Evolutionary conservation across 257 asterid genomes (phyloP), one percentile per base, ranked within the genome.

Genomic region (Misopates orontium): DNA sequence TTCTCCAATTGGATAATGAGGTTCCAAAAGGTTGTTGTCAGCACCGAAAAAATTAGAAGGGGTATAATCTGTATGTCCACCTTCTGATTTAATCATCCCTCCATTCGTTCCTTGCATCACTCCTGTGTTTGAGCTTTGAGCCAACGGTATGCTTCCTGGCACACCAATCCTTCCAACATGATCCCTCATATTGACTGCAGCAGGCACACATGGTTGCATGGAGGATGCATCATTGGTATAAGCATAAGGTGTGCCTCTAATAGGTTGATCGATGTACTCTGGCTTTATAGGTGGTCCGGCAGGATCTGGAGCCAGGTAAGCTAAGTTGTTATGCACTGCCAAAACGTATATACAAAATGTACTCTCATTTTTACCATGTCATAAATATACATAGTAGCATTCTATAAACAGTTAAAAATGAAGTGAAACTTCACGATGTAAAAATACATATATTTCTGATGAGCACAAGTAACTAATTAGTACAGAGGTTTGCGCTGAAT

Each of bases 41-140:
- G 73, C 48, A 62, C 87, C 86, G 66, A 85, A 86, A 73, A 80
- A n/a, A n/a, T n/a, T 57, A 59, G 72, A 85, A 0, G 78, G 65
- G 45, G 86, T 69, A 74, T 79, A 83, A 12, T 79, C 83, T 15
- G 75, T 75, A 72, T 79, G 83, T 51, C 71, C 80, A 51, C 60
- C 77, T 79, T 86, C 95, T 4, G 85, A 28, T 73, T 86, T 93
- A 42, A 83, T 77, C 76, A 78, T 60, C 64, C 77, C 78, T 24
- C 85, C 86, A 21, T 85, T 83, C 82, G 80, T 66, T 49, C 91
- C 86, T 67, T 78, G 90, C 65, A 79, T 59, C 70, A 75, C 78
- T 73, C 84, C 84, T 10, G 79, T n/a, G 68, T 75, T 85, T 16
- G 92, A 70, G 60, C 78, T 80, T 66, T 81, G 96, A 58, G 84